These are phyloP conservation scores for Fusarium bulbicola DNA, from an alignment of 2,329 filamentous ascomycete genomes.

Conservation along the genomic window DNA sequence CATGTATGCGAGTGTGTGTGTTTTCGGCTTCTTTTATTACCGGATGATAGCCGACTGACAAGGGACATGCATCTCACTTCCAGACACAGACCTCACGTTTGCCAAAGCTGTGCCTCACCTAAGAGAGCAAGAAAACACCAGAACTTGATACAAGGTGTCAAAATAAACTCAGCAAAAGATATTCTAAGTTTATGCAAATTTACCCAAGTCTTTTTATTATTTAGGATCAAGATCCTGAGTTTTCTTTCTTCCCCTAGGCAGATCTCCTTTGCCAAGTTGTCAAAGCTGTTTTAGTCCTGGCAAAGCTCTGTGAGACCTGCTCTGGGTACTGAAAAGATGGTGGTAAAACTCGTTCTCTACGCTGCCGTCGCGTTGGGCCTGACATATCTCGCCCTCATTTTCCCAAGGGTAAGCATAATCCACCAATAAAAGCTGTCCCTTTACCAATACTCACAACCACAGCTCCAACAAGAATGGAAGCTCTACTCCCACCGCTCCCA, in stretches of 20 bases:
- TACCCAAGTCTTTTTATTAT: too few species aligned
- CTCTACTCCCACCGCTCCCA: constrained; percentile 50
- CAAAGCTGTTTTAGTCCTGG: not conserved
- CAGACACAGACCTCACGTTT: not conserved
- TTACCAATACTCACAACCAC: not conserved
- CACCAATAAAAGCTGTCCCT: not conserved
- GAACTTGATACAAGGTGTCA: too few species aligned
- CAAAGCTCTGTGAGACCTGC: too few species aligned
- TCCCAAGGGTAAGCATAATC: constrained; percentile 24
- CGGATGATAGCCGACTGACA: not conserved
- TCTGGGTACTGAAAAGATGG: not conserved
- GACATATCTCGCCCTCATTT: constrained; percentile 23
- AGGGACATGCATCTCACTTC: not conserved
- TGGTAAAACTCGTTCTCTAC: constrained; percentile 9
- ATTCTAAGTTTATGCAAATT: accelerated
- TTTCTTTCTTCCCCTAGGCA: too few species aligned
- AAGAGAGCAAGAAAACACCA: too few species aligned
- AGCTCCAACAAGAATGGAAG: constrained; percentile 52
- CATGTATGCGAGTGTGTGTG: not conserved
- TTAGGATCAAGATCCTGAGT: too few species aligned
- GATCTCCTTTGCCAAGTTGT: too few species aligned
- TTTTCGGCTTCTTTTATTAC: not conserved
- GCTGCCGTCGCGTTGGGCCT: not conserved
- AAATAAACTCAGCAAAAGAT: too few species aligned
- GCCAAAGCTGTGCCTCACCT: not conserved